Base-by-base conservation (phyloP, 2,329 filamentous ascomycete genomes). In the Hymenoscyphus fraxineus region DNA sequence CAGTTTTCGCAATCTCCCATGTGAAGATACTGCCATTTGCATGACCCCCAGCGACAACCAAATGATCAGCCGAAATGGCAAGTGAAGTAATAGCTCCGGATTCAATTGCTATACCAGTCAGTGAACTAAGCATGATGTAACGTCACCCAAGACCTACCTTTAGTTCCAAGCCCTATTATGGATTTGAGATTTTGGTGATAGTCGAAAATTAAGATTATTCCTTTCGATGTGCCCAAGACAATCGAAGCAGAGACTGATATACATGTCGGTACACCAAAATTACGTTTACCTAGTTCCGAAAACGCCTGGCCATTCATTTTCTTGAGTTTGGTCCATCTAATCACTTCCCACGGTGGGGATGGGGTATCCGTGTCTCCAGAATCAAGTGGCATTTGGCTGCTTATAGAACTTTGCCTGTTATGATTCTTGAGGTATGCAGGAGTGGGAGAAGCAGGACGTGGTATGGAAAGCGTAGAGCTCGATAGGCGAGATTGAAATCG, bases 171-270 rank as follows among this genome's bases (percentile, higher is more conserved):
- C 1, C 95, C 95, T 68, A 99, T 92, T 64, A 98, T 96, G 72
- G 91, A 89, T 78, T 96, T 97, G 64, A 98, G 80, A 70, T 91
- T 95, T 78, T 99, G 95, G 76, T 96, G 92, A 77, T 97, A 98
- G 80, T 99, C 96, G 79, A 99, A 99, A 65, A 98, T 88, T 74
- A 99, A 81, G 64, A 98, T 90, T 76, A 97, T 88, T 62, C 96
- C 95, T 77, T 97, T 98, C 3, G 92, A 91, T 0, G 96, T 99
- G 32, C 95, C 95, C 61, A 99, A 79, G 15, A 93, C 91, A 71
- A 99, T 96, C 9, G 88, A 88, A 2, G 93, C 91, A 68, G 94
- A 93, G 58, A 97, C 90, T 51, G 89, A 88, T 72, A 98, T 83
- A 78, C 93, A 97, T 0, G 94, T 97, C 31, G 94, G 93, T 51